Percentiles rank a stretch among this genome's conserved stretches.
Evolutionary conservation across 495 filamentous ascomycete genomes (phyloP).

Genomic region (Tuber aestivum): DNA sequence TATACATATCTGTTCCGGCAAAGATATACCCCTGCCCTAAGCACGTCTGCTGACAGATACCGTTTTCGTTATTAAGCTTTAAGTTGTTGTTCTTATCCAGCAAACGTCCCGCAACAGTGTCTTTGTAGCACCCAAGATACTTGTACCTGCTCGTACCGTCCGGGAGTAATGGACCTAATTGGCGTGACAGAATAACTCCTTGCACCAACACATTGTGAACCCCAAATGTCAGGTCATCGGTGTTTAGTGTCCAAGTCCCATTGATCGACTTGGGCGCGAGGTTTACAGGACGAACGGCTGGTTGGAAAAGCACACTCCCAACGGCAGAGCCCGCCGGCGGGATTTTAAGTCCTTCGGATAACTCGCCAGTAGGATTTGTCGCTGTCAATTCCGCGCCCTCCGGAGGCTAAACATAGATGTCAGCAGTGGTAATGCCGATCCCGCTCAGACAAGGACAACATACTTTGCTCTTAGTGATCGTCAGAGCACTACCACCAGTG

Average conservation of each 20-base stretch:
- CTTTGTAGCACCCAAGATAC: conserved; percentile 46
- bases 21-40: conserved; percentile 39
- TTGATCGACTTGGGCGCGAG: conserved; percentile 27
- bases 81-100: conserved; percentile 39
- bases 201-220: conserved; percentile 43
- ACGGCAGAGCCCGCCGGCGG: conserved; percentile 31
- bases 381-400: conserved; percentile 40
- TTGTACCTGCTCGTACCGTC: conserved; percentile 40
- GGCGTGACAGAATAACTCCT: conserved; percentile 37
- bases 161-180: conserved; percentile 41
- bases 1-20: conserved; percentile 42
- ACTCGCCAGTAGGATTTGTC: conserved; percentile 41
- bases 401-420: conserved; percentile 37
- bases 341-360: conserved; percentile 43
- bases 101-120: conserved; percentile 39
- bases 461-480: conserved; percentile 43
- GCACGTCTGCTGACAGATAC: conserved; percentile 44
- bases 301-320: conserved; percentile 43
- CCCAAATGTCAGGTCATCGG: conserved; percentile 45
- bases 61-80: conserved; percentile 41
- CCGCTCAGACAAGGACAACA: not conserved
- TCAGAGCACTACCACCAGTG: conserved; percentile 43
- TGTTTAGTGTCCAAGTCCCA: conserved; percentile 47
- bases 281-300: conserved; percentile 37
- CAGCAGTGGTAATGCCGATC: conserved; percentile 5